Evolutionary conservation across 202 grass and related monocot species (phyloP).

Genomic region (Hordeum pubiflorum): DNA sequence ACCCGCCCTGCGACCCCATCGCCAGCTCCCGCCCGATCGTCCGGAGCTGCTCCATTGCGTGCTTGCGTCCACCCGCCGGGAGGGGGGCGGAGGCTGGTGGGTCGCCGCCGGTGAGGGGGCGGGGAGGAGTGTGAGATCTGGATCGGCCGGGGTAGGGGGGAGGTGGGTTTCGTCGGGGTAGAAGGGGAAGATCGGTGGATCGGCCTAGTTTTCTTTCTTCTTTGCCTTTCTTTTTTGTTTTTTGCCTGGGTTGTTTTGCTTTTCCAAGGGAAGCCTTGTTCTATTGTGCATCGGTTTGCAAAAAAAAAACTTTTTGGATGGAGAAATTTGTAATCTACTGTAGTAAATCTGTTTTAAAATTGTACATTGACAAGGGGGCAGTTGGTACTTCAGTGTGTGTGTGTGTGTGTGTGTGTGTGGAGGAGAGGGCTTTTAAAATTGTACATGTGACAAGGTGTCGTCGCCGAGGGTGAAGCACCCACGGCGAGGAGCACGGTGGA

Average conservation of each 20-base stretch:
- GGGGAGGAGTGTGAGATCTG: slow-evolving; percentile 52
- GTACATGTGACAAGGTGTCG: neutral
- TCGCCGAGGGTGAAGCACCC: too few relatives aligned
- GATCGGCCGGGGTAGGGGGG: slow-evolving; percentile 39
- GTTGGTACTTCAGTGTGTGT: too few relatives aligned
- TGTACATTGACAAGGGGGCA: neutral
- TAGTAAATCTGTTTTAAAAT: neutral
- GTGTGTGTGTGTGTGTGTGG: too few relatives aligned
- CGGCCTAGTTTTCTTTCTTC: neutral
- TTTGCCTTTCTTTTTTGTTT: neutral
- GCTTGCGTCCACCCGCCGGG: neutral
- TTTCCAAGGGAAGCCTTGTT: neutral
- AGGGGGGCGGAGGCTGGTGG: neutral
- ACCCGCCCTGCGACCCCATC: slow-evolving; percentile 87
- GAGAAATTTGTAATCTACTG: neutral
- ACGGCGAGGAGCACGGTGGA: too few relatives aligned
- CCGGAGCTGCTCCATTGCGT: slow-evolving; percentile 90
- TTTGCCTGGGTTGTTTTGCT: slow-evolving; percentile 4
- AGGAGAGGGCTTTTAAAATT: too few relatives aligned
- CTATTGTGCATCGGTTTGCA: neutral
- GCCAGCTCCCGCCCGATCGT: slow-evolving; percentile 97
- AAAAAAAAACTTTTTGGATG: neutral
- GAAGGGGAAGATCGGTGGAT: slow-evolving; percentile 31
- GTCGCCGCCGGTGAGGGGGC: slow-evolving; percentile 19
- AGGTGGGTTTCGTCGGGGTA: slow-evolving; percentile 29